Base-by-base conservation (phyloP, 768 basidiomycete species). In the Plicaturopsis crispa region DNA sequence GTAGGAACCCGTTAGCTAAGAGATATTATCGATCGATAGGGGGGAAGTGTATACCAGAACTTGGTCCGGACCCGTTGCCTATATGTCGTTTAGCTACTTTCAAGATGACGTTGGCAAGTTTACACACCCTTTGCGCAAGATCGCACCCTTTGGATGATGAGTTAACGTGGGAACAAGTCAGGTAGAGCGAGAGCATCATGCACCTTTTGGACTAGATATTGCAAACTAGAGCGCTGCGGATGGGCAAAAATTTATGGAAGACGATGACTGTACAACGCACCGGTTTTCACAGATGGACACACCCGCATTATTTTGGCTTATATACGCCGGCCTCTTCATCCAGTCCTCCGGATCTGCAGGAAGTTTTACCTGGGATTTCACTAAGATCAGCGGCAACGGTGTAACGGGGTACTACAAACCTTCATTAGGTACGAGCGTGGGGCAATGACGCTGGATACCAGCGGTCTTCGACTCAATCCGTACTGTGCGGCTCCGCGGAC, bases 371-470 rank as follows among this genome's bases (percentile, higher is more conserved):
- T 87, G 10, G 26, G 26, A 28, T 8, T 8, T 28, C 26, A 28
- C 8, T 28, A 14, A 28, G 26, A 8, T 28, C 14, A 8, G 8
- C 10, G 26, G 14, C 26, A 28, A n/a, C n/a, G n/a, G 8, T 28
- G 26, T 8, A 28, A 28, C 26, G 8, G 36, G 31, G 6, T 22
- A 28, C 49, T 30, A 39, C 66, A 41, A 48, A 80, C 84, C 69
- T 85, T 86, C 82, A 91, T 87, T 44, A 90, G 73, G 54, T 92
- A 93, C 18, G 85, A 80, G 37, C 80, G 72, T 11, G 89, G 88
- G 11, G 78, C 78, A 38, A 92, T 84, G 36, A 91, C 73, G 32
- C 78, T 84, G 14, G 87, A 87, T 7, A 92, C 88, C 11, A 89
- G 70, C 20, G 77, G 67, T 46, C 78, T 69, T 36, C 78, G 73